A percentile compares a stretch with the other conserved stretches of the same genome.
Conservation (phyloP, 257 asterid species). For the Haberlea rhodopensis region DNA sequence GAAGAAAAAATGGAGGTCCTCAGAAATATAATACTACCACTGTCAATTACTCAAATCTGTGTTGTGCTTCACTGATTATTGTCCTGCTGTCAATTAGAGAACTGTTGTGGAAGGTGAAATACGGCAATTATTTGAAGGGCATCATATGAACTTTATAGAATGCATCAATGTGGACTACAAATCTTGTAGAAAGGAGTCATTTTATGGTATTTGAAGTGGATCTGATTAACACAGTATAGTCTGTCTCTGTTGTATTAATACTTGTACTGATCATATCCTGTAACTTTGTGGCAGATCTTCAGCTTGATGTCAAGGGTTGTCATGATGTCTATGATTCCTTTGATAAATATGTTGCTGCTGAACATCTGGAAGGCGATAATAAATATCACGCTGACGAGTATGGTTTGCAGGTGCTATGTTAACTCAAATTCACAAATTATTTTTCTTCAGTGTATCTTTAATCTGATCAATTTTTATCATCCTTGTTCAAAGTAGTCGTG, state of each 20-base stretch:
- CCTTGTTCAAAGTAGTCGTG: conserved; percentile 5
- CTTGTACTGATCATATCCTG: conserved; percentile 15
- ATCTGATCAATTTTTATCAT: conserved; percentile 2
- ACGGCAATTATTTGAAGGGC: conserved; percentile 48
- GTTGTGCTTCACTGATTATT: conserved; percentile 31
- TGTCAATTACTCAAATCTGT: conserved; percentile 19
- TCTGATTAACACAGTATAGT: not conserved
- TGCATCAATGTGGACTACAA: conserved; percentile 44
- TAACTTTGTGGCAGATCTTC: conserved; percentile 39
- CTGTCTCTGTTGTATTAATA: conserved; percentile 1
- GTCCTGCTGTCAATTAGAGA: conserved; percentile 32
- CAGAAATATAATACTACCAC: conserved; percentile 13
- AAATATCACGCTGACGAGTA: conserved; percentile 41
- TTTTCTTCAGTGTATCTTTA: conserved; percentile 4
- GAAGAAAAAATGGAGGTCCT: conserved; percentile 56
- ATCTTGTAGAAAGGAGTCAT: conserved; percentile 45
- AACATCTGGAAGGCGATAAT: conserved; percentile 46
- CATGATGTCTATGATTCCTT: conserved; percentile 48
- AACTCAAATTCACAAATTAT: conserved; percentile 21
- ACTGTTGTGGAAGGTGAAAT: conserved; percentile 47
- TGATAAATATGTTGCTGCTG: conserved; percentile 45
- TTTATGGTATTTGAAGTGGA: conserved; percentile 38
- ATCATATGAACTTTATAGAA: conserved; percentile 42
- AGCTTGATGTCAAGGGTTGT: conserved; percentile 58
- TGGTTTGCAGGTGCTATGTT: conserved; percentile 46